Conservation (phyloP, 441 rosid species). For the Biscutella laevigata region DNA sequence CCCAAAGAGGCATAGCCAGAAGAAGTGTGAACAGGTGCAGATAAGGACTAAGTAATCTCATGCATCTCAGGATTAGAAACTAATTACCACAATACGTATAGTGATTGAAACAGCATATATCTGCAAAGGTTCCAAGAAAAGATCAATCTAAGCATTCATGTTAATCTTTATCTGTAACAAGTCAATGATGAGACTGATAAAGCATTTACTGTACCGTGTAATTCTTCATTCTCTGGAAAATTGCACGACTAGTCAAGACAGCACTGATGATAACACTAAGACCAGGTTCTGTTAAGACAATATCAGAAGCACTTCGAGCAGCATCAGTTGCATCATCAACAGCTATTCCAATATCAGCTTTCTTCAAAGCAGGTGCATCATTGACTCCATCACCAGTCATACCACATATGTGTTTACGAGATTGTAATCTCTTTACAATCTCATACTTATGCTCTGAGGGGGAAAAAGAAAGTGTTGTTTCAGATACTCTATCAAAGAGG, state of each 20-base stretch:
- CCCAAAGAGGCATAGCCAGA: too few species aligned
- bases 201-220: conserved; percentile 31
- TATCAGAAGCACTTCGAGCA: conserved; percentile 50
- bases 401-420: conserved; percentile 41
- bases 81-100: conserved; percentile 46
- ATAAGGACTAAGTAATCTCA: too few species aligned
- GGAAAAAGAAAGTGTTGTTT: too few species aligned
- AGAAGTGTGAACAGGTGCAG: too few species aligned
- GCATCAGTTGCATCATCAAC: conserved; percentile 52
- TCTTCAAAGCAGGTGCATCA: conserved; percentile 54
- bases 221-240: conserved; percentile 51
- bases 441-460: conserved; percentile 49
- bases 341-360: conserved; percentile 56
- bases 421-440: conserved; percentile 44
- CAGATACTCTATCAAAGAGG: background rate
- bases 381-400: conserved; percentile 60
- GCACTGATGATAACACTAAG: conserved; percentile 46
- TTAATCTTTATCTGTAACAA: background rate
- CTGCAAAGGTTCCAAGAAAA: conserved; percentile 21
- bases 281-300: conserved; percentile 51
- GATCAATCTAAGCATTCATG: background rate
- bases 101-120: conserved; percentile 49
- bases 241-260: conserved; percentile 44
- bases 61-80: conserved; percentile 8
- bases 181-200: background rate